Conservation (phyloP, 2,329 filamentous ascomycete species). For the Aspergillus brunneoviolaceus region DNA sequence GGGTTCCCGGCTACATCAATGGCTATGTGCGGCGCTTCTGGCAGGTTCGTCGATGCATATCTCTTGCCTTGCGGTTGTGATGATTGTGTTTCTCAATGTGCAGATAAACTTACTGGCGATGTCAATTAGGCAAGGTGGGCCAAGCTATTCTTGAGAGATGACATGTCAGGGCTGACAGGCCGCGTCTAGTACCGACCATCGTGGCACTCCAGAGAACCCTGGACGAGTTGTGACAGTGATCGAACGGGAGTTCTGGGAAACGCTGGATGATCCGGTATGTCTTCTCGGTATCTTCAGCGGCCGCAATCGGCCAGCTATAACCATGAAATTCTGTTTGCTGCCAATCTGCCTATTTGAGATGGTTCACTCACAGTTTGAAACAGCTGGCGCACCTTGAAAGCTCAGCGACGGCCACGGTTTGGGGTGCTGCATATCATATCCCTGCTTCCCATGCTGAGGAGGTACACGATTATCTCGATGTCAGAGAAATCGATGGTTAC, state of each 20-base stretch:
- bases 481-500: constrained; percentile 97
- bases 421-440: constrained; percentile 93
- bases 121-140: constrained; percentile 33
- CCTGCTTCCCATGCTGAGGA: constrained; percentile 68
- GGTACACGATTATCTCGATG: constrained; percentile 87
- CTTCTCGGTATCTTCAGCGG: not conserved
- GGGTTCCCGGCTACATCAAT: constrained; percentile 84
- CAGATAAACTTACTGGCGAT: not conserved
- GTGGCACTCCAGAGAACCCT: constrained; percentile 82
- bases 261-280: constrained; percentile 63
- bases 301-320: not conserved
- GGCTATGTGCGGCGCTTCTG: constrained; percentile 96
- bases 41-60: constrained; percentile 67
- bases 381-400: constrained; percentile 38
- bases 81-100: not conserved
- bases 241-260: constrained; percentile 77
- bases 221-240: constrained; percentile 94
- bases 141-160: not conserved
- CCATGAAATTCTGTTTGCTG: not conserved
- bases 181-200: constrained; percentile 76
- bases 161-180: constrained; percentile 4
- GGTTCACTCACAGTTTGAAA: not conserved
- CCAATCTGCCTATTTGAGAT: not conserved
- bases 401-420: constrained; percentile 59
- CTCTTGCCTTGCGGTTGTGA: not conserved